phyloP scores from a whole-genome alignment of 2,329 filamentous ascomycete genomes.

The Penicillium sp. region DNA sequence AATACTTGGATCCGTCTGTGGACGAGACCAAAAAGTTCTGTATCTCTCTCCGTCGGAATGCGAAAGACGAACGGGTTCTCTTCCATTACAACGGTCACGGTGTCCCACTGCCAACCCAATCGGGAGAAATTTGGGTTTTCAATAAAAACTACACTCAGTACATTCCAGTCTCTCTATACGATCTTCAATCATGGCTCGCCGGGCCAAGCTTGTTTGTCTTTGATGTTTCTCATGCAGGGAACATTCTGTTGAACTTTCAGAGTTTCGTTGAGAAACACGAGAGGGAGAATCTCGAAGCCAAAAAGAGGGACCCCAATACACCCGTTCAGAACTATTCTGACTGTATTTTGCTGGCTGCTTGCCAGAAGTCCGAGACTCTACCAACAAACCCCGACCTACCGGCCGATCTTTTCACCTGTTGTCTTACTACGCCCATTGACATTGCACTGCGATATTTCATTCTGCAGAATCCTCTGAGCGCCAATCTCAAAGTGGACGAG shows the following conservation, averaged over 20 bases:
- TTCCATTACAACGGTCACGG: conserved; percentile 99
- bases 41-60: conserved; percentile 80
- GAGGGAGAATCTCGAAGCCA: conserved; percentile 74
- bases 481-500: conserved; percentile 69
- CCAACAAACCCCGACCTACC: conserved; percentile 92
- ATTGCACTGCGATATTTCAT: conserved; percentile 97
- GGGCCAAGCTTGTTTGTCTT: conserved; percentile 96
- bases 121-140: conserved; percentile 98
- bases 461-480: conserved; percentile 75
- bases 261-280: conserved; percentile 94
- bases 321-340: conserved; percentile 66
- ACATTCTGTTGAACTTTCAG: conserved; percentile 93
- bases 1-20: conserved; percentile 91
- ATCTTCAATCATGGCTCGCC: conserved; percentile 91
- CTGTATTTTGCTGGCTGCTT: conserved; percentile 89
- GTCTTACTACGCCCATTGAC: conserved; percentile 92
- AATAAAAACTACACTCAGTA: conserved; percentile 99
- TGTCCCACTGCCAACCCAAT: conserved; percentile 89
- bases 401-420: conserved; percentile 92
- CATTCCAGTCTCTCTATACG: conserved; percentile 92
- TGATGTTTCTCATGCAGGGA: conserved; percentile 94
- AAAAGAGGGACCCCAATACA: conserved; percentile 69
- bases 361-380: conserved; percentile 82
- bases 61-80: conserved; percentile 92
- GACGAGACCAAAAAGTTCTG: conserved; percentile 98